Conservation (phyloP, 2,329 filamentous ascomycete genomes). For the Talaromyces sp. region DNA sequence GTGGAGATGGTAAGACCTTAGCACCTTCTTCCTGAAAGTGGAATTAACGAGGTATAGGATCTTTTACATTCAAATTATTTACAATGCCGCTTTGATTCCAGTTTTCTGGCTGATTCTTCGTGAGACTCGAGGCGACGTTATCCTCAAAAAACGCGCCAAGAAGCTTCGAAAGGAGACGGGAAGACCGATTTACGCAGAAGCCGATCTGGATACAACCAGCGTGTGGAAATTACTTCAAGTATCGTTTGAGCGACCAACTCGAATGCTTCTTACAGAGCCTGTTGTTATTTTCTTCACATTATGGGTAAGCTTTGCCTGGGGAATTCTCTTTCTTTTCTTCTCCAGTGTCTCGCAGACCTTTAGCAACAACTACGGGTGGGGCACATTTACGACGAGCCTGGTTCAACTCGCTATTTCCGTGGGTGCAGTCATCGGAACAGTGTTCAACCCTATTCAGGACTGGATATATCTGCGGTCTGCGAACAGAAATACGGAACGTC, state of each 20-base stretch:
- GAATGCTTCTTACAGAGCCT: slow-evolving; percentile 46
- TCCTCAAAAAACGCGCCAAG: slow-evolving; percentile 42
- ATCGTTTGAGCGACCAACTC: slow-evolving; percentile 43
- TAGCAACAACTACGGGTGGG: slow-evolving; percentile 40
- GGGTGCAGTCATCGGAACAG: slow-evolving; percentile 45
- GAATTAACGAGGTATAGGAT: slow-evolving; percentile 36
- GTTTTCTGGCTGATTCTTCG: slow-evolving; percentile 45
- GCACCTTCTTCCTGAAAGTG: rapidly evolving
- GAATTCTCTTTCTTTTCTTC: slow-evolving; percentile 49
- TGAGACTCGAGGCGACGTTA: slow-evolving; percentile 48
- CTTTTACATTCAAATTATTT: slow-evolving; percentile 49
- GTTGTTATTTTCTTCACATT: slow-evolving; percentile 49
- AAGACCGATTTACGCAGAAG: slow-evolving; percentile 29
- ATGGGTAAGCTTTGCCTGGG: slow-evolving; percentile 50
- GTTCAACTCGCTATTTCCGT: slow-evolving; percentile 48
- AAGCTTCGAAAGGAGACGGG: slow-evolving; percentile 43
- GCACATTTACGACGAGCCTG: slow-evolving; percentile 37
- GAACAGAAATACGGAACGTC: slow-evolving; percentile 35
- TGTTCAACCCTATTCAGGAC: slow-evolving; percentile 45
- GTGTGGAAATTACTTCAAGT: slow-evolving; percentile 36
- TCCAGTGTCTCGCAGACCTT: slow-evolving; percentile 46
- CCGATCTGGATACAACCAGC: slow-evolving; percentile 27
- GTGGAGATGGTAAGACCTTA: slow-evolving; percentile 46
- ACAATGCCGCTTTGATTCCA: slow-evolving; percentile 46
- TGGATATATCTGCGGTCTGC: slow-evolving; percentile 30